phyloP scores from a whole-genome alignment of 371 early-diverging fungal species.

The Mortierella sp. region DNA sequence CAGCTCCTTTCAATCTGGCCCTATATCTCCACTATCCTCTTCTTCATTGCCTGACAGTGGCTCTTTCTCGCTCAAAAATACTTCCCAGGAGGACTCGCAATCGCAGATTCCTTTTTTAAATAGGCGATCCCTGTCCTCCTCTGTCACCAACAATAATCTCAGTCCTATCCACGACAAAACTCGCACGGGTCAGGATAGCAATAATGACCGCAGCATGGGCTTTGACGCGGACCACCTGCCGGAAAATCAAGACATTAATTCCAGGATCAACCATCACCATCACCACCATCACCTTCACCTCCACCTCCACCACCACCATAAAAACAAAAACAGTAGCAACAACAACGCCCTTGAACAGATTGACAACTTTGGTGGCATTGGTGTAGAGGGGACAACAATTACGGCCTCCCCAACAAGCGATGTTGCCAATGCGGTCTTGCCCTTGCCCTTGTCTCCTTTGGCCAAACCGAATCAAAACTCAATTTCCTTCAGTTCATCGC shows the following conservation, averaged over 20 bases:
- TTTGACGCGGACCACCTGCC: not conserved
- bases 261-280: conserved; percentile 17
- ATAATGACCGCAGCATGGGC: conserved; percentile 7
- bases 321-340: not conserved
- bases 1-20: conserved; percentile 15
- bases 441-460: not conserved
- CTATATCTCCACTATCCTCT: conserved; percentile 7
- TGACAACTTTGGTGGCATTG: not conserved
- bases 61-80: not conserved
- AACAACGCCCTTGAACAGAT: not conserved
- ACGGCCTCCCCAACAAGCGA: not conserved
- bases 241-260: conserved; percentile 7
- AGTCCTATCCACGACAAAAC: not conserved
- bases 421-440: not conserved
- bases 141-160: conserved; percentile 7
- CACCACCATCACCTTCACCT: not conserved
- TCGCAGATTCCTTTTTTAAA: conserved; percentile 2
- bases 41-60: conserved; percentile 12
- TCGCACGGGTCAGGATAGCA: conserved; percentile 11
- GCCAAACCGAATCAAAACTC: conserved; percentile 11
- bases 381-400: not conserved
- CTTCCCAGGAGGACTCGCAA: not conserved
- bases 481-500: conserved; percentile 36
- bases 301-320: conserved; percentile 2
- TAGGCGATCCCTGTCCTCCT: conserved; percentile 19